phyloP scores from a whole-genome alignment of 1,139 yeast species.

The Blastobotrys serpentis region DNA sequence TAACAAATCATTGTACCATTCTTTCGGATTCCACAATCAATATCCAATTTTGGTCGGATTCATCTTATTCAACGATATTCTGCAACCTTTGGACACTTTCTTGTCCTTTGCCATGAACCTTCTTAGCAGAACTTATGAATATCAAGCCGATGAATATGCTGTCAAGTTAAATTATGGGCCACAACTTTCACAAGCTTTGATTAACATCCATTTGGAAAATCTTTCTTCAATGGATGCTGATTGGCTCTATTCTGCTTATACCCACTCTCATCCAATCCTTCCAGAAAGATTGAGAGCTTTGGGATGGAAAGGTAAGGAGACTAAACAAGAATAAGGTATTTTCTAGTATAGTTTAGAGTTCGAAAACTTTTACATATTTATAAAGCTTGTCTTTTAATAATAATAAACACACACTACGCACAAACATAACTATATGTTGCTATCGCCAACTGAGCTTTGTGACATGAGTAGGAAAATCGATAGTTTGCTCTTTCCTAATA shows the following conservation, averaged over 20 bases:
- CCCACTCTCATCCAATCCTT: slow-evolving; percentile 85
- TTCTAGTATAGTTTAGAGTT: background rate
- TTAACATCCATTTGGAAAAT: slow-evolving; percentile 74
- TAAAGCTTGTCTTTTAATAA: background rate
- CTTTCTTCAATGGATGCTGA: slow-evolving; percentile 84
- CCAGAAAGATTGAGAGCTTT: slow-evolving; percentile 83
- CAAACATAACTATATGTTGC: background rate
- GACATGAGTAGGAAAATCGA: background rate
- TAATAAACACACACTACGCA: background rate
- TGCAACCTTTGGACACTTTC: slow-evolving; percentile 72
- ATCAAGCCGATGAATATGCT: slow-evolving; percentile 89
- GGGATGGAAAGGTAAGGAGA: slow-evolving; percentile 26
- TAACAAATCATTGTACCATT: slow-evolving; percentile 69
- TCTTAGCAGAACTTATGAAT: slow-evolving; percentile 81
- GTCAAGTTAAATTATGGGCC: slow-evolving; percentile 66
- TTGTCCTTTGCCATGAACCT: slow-evolving; percentile 66
- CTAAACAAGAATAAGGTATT: slow-evolving; percentile 11
- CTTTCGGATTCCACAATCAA: slow-evolving; percentile 70
- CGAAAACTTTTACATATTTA: background rate
- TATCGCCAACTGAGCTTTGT: slow-evolving; percentile 1
- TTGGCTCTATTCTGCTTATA: slow-evolving; percentile 83
- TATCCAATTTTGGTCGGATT: slow-evolving; percentile 80
- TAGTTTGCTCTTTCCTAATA: background rate
- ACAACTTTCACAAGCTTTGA: slow-evolving; percentile 69
- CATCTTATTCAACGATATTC: slow-evolving; percentile 58